Evolutionary conservation across 2,329 filamentous ascomycete genomes (phyloP), one percentile per base, ranked within the genome.

Genomic region (Dothidotthia symphoricarpi): DNA sequence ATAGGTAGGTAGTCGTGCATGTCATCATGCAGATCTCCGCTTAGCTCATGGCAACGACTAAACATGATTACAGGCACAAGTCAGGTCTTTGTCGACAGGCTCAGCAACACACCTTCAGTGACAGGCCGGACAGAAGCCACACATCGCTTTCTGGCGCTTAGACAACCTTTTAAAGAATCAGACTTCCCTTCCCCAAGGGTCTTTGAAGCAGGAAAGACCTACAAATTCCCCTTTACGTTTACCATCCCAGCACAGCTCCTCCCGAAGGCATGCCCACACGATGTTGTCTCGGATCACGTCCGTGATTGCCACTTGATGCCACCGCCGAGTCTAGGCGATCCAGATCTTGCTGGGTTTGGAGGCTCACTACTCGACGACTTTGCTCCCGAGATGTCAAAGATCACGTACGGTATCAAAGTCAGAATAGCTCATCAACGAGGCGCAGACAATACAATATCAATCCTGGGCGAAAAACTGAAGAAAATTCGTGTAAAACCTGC

Each of bases 201-300:
- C 4, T 64, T 81, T 3, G 69, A 75, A 51, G 72, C 75, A n/a
- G 76, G 75, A 10, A 69, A 68, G 43, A 70, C 67, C 9, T 83
- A 84, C 60, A 70, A 63, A 7, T 80, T 83, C 41, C 77, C 78
- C 1, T 85, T 85, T 57, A 74, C 73, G 16, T 85, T 85, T 53
- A 78, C 80, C 38, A 71, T 85, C 2, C 82, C 82, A 0, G 69
- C 76, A 24, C 74, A 75, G 13, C 66, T 85, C 3, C 72, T 85
- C 0, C 80, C 80, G 5, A 74, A 75, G 44, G 64, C 77, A 30
- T 85, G 82, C 64, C 68, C 66, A 13, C 81, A 85, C 62, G 51
- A 58, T 26, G 69, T 73, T 13, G 68, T 67, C 16, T 75, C 76
- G 43, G 64, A 70, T 16, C 70, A 76, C 25, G 67, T 84, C 36